Percentiles rank a stretch among this genome's conserved stretches.
These are phyloP conservation scores for Ulmus americana DNA, from an alignment of 331 rosid species.

Conservation along the genomic window DNA sequence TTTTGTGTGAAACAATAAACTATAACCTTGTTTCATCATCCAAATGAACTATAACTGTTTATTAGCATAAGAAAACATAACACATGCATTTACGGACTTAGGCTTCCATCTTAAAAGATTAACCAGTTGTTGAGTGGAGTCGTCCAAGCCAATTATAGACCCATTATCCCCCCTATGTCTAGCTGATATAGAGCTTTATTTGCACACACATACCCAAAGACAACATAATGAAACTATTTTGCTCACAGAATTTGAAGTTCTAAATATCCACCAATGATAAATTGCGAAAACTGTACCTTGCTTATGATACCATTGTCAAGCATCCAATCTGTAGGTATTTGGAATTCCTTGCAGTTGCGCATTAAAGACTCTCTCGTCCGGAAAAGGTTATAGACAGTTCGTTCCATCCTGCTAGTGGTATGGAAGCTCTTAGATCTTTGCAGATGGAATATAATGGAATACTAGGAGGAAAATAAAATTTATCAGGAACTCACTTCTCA, in stretches of 20 bases:
- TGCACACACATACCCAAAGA: neutral
- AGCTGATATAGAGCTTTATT: no score
- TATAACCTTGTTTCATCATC: no score
- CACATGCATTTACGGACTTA: no score
- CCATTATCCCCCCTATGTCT: no score
- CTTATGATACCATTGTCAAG: constrained; percentile 83
- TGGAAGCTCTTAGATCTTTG: constrained; percentile 9
- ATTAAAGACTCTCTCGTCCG: constrained; percentile 79
- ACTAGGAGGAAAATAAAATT: neutral
- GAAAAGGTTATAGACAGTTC: constrained; percentile 66
- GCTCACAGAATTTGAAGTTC: neutral
- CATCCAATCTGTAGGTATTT: constrained; percentile 91
- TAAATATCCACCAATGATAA: neutral
- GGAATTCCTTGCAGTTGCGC: constrained; percentile 77
- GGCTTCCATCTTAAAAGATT: no score
- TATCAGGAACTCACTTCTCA: constrained; percentile 57
- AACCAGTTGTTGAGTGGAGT: no score
- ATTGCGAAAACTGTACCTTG: constrained; percentile 51
- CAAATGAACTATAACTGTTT: no score
- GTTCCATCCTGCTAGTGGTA: constrained; percentile 69
- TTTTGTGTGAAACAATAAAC: no score
- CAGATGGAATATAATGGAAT: neutral
- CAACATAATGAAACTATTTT: neutral
- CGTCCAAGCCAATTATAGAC: no score
- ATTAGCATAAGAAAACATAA: no score